phyloP scores from a whole-genome alignment of 2,329 filamentous ascomycete species.

The Dactylellina haptotyla region DNA sequence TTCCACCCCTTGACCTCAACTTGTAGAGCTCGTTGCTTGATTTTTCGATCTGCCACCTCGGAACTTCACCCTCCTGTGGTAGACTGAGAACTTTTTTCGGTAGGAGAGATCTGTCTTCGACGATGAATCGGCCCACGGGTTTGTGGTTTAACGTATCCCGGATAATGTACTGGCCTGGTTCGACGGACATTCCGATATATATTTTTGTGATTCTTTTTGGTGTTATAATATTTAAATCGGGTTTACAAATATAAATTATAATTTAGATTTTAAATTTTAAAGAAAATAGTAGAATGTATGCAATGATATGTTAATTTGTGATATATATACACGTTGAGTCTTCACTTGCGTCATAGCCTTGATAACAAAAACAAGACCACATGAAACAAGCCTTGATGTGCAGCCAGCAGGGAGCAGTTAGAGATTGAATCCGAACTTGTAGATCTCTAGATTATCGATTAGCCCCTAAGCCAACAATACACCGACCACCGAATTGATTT shows the following conservation, averaged over 20 bases:
- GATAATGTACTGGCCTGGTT: conserved; percentile 5
- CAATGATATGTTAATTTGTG: too few relatives aligned
- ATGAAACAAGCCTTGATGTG: too few relatives aligned
- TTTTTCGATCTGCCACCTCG: conserved; percentile 5
- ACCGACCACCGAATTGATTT: too few relatives aligned
- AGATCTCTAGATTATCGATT: too few relatives aligned
- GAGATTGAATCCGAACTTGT: too few relatives aligned
- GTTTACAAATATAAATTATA: not conserved
- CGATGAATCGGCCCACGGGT: not conserved
- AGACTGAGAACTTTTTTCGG: conserved; percentile 20
- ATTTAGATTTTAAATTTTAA: too few relatives aligned
- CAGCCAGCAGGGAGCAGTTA: too few relatives aligned
- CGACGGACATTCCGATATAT: conserved; percentile 4
- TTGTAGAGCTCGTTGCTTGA: not conserved
- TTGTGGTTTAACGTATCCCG: not conserved
- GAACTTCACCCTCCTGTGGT: not conserved
- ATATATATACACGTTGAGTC: too few relatives aligned
- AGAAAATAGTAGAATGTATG: too few relatives aligned
- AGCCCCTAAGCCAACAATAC: too few relatives aligned
- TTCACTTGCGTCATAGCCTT: too few relatives aligned
- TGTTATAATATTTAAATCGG: not conserved
- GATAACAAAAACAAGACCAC: too few relatives aligned
- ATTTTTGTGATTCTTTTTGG: not conserved
- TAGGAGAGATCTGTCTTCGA: conserved; percentile 16
- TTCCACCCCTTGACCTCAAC: not conserved